These are phyloP conservation scores for Aspergillus eucalypticola DNA, from an alignment of 2,329 filamentous ascomycete species.

Conservation along the genomic window DNA sequence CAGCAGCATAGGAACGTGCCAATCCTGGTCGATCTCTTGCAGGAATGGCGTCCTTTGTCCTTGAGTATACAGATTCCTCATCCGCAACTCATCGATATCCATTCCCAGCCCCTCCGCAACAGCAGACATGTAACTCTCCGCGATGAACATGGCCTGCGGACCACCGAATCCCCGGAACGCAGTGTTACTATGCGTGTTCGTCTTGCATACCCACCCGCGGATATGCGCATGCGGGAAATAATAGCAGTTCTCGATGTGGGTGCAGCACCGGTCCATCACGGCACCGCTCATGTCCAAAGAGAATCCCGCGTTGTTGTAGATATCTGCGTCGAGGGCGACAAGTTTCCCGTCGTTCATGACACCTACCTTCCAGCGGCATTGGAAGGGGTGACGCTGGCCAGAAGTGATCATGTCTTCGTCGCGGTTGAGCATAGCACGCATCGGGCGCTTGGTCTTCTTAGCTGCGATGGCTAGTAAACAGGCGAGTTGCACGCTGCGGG, in stretches of 20 bases:
- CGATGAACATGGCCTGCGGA: conserved; percentile 27
- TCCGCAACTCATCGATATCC: conserved; percentile 21
- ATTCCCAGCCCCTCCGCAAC: conserved; percentile 24
- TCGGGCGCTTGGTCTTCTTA: conserved; percentile 72
- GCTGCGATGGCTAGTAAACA: conserved; percentile 76
- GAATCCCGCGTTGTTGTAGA: conserved; percentile 26
- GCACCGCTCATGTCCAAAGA: conserved; percentile 25
- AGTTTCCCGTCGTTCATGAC: conserved; percentile 21
- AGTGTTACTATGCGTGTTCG: conserved; percentile 28
- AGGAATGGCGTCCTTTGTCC: conserved; percentile 26
- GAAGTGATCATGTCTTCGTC: conserved; percentile 86
- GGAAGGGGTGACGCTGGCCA: conserved; percentile 82
- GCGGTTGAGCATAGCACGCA: conserved; percentile 83
- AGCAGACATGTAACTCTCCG: conserved; percentile 24
- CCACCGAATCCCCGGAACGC: conserved; percentile 29
- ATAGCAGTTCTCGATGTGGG: conserved; percentile 28
- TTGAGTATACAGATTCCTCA: conserved; percentile 22
- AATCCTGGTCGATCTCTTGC: conserved; percentile 28
- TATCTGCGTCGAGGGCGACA: conserved; percentile 16
- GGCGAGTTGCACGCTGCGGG: conserved; percentile 73
- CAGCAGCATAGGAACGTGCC: conserved; percentile 26
- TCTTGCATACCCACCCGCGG: conserved; percentile 25
- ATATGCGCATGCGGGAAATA: conserved; percentile 25
- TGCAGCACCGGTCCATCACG: conserved; percentile 27
- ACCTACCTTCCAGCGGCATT: conserved; percentile 65